Conservation (phyloP, 2,329 filamentous ascomycete genomes). For the Colletotrichum sublineola region DNA sequence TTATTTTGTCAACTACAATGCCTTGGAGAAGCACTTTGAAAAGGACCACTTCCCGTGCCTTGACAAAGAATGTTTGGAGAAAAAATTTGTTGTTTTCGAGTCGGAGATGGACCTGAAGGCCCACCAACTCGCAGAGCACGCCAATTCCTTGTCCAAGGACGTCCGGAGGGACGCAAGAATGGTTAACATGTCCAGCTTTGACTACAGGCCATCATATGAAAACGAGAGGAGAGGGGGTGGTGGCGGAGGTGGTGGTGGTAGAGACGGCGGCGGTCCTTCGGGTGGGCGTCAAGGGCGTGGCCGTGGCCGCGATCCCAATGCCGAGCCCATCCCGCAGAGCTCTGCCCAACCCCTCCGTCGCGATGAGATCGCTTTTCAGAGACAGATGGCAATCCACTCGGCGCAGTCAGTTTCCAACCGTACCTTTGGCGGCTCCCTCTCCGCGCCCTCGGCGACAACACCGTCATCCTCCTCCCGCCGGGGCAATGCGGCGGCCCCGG, state of each 20-base stretch:
- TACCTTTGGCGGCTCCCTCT: conserved; percentile 88
- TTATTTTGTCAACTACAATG: conserved; percentile 91
- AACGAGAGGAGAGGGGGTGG: conserved; percentile 66
- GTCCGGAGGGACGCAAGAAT: conserved; percentile 84
- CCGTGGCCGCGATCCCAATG: conserved; percentile 87
- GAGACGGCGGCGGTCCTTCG: conserved; percentile 53
- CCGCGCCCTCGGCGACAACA: conserved; percentile 60
- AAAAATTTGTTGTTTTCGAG: conserved; percentile 97
- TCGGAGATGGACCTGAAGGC: conserved; percentile 95
- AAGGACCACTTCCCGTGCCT: conserved; percentile 88
- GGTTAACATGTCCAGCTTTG: conserved; percentile 90
- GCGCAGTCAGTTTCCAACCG: conserved; percentile 84
- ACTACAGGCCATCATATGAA: conserved; percentile 80
- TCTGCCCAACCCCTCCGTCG: conserved; percentile 84
- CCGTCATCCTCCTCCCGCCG: conserved; percentile 47
- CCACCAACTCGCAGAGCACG: conserved; percentile 89
- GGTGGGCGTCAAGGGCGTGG: conserved; percentile 57
- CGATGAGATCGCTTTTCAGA: conserved; percentile 91
- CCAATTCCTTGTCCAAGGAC: conserved; percentile 83
- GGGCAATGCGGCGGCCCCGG: conserved; percentile 23
- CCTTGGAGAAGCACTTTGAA: conserved; percentile 87
- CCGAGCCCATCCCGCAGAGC: conserved; percentile 81
- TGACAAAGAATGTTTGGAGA: conserved; percentile 90
- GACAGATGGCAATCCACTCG: conserved; percentile 91
- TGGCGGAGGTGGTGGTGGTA: conserved; percentile 54